phyloP scores from a whole-genome alignment of 2,329 filamentous ascomycete species.

The Fusarium musae region DNA sequence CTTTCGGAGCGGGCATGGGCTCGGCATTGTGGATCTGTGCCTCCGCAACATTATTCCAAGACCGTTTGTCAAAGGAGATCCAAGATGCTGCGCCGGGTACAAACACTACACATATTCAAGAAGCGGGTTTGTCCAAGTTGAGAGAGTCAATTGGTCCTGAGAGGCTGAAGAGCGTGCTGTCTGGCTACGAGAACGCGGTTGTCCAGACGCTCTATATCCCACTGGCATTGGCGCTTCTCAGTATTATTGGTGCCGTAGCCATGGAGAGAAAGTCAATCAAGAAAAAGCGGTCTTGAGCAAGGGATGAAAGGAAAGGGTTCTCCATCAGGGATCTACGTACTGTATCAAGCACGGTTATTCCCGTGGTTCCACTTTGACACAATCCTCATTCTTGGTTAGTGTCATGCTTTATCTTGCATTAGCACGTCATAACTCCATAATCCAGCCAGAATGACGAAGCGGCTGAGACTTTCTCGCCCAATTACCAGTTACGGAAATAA shows the following conservation, averaged over 20 bases:
- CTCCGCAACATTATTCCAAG: slow-evolving; percentile 40
- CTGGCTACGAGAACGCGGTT: slow-evolving; percentile 38
- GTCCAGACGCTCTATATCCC: slow-evolving; percentile 42
- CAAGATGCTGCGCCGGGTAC: slow-evolving; percentile 14
- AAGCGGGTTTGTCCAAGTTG: slow-evolving; percentile 27
- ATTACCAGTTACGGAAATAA: accelerated
- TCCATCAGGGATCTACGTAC: accelerated
- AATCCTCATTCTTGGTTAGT: background rate
- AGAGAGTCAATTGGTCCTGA: slow-evolving; percentile 27
- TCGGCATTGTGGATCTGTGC: slow-evolving; percentile 41
- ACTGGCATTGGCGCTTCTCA: slow-evolving; percentile 26
- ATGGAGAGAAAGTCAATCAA: slow-evolving; percentile 41
- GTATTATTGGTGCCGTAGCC: slow-evolving; percentile 30
- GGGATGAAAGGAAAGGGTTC: too few relatives aligned
- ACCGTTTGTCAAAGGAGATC: slow-evolving; percentile 29
- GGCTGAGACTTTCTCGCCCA: background rate
- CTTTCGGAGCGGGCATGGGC: slow-evolving; percentile 39
- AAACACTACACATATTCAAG: slow-evolving; percentile 12
- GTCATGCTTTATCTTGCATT: background rate
- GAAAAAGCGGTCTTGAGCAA: slow-evolving; percentile 27
- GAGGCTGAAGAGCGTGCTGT: slow-evolving; percentile 18
- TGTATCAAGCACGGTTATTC: background rate
- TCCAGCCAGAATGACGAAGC: background rate
- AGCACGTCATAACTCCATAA: background rate
- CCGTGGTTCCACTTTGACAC: background rate